Evolutionary conservation across 306 rosid genomes (phyloP), one percentile per base, ranked within the genome.

Genomic region (Acacia confusa): DNA sequence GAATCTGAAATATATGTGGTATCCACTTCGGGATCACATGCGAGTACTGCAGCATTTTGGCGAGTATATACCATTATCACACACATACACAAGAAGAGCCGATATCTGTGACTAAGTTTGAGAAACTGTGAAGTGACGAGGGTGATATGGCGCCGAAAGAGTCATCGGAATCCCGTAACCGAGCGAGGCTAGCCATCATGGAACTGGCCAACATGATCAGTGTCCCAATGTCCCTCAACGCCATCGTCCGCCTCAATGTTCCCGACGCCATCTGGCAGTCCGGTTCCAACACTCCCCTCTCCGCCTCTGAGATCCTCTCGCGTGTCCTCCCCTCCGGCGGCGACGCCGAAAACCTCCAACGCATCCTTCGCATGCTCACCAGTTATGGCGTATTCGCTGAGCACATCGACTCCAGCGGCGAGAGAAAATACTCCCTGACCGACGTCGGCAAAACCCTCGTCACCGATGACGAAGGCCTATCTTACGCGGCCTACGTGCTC

Each of bases 181-280:
- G 76, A 83, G 94, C 97, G 0, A 86, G 94, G 65, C 68, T 93
- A 0, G 84, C 79, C 14, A 93, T 95, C 20, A 41, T 91, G 3
- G 99, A 93, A 52, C 91, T 93, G 0, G 97, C 97, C 17, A 93
- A 95, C 92, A 93, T 95, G 99, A 95, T 93, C 78, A 93, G 99
- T 52, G 97, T 95, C 2, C 99, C 99, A 3, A 93, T 95, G 97
- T 91, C 97, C 4, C 87, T 95, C 24, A 92, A 93, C 83, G 99
- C 98, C 79, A 84, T 92, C 86, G 98, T 89, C 4, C 97, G 93
- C 24, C 99, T 95, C 88, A 92, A 89, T 72, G 92, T 95, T 27
- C 73, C 98, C 30, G 97, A 93, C 8, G 97, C 99, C 47, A 86
- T 95, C 77, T 95, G 99, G 98, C 86, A 90, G 34, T 75, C 70